phyloP scores from a whole-genome alignment of 768 basidiomycete species.

The Terana coerulea region DNA sequence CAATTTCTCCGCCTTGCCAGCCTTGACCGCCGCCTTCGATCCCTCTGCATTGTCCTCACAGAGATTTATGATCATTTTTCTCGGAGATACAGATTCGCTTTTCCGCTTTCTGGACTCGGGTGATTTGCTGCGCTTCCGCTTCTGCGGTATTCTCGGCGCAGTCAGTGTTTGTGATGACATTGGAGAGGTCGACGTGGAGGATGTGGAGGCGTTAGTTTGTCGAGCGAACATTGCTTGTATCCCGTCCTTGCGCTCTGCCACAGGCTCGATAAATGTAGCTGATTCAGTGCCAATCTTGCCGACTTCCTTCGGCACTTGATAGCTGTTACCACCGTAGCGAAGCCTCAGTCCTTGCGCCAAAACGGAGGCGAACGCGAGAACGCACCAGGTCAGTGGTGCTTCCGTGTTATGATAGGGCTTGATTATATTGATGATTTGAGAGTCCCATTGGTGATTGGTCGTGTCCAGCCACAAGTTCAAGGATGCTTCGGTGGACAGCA shows the following conservation, averaged over 20 bases:
- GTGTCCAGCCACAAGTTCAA: constrained; percentile 80
- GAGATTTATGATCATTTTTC: constrained; percentile 3
- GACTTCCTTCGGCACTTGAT: constrained; percentile 85
- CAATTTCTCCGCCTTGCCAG: constrained; percentile 15
- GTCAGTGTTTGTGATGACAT: not conserved
- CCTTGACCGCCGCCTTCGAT: not conserved
- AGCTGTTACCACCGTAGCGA: no score
- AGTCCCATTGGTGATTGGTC: constrained; percentile 58
- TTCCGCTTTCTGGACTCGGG: not conserved
- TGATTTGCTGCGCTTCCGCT: constrained; percentile 28
- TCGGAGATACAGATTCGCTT: not conserved
- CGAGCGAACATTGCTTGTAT: constrained; percentile 80
- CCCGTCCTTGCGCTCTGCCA: constrained; percentile 77
- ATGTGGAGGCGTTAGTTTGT: constrained; percentile 32
- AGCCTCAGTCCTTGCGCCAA: not conserved
- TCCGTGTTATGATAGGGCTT: constrained; percentile 50
- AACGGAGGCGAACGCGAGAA: constrained; percentile 6
- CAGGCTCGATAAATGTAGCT: constrained; percentile 74
- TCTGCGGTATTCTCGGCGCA: constrained; percentile 8
- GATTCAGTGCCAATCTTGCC: constrained; percentile 89
- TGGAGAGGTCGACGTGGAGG: not conserved
- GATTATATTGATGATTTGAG: constrained; percentile 55
- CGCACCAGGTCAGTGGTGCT: constrained; percentile 66
- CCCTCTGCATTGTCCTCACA: not conserved
- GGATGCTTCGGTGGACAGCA: constrained; percentile 60